Conservation (phyloP, 306 rosid species). For the Ceratonia siliqua region DNA sequence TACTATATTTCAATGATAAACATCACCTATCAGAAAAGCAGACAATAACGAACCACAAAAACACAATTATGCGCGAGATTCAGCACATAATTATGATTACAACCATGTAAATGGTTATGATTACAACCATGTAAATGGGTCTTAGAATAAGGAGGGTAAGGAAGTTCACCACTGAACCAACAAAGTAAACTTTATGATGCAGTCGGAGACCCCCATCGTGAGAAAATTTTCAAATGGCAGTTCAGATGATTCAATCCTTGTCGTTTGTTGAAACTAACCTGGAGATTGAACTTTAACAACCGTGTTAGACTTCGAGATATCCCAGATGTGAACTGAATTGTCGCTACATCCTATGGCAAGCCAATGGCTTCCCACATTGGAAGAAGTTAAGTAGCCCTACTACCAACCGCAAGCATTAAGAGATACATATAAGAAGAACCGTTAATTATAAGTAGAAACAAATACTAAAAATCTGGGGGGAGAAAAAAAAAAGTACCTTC, state of each 20-base stretch:
- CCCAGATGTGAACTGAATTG: conserved; percentile 89
- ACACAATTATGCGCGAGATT: background rate
- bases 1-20: conserved; percentile 45
- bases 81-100: background rate
- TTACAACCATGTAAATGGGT: background rate
- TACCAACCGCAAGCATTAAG: conserved; percentile 29
- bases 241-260: background rate
- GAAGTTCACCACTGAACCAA: background rate
- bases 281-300: conserved; percentile 77
- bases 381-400: conserved; percentile 46
- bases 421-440: background rate
- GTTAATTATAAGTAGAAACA: conserved; percentile 15
- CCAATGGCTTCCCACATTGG: conserved; percentile 41
- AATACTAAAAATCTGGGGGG: background rate
- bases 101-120: background rate
- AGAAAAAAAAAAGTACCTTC: conserved; percentile 43
- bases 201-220: background rate
- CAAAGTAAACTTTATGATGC: background rate
- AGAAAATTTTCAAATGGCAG: background rate
- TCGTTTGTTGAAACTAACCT: conserved; percentile 55
- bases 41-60: conserved; percentile 1
- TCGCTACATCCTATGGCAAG: conserved; percentile 83
- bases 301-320: conserved; percentile 47
- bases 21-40: background rate
- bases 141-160: background rate